Conservation (phyloP, 345 rosid species). For the Linum tenue region DNA sequence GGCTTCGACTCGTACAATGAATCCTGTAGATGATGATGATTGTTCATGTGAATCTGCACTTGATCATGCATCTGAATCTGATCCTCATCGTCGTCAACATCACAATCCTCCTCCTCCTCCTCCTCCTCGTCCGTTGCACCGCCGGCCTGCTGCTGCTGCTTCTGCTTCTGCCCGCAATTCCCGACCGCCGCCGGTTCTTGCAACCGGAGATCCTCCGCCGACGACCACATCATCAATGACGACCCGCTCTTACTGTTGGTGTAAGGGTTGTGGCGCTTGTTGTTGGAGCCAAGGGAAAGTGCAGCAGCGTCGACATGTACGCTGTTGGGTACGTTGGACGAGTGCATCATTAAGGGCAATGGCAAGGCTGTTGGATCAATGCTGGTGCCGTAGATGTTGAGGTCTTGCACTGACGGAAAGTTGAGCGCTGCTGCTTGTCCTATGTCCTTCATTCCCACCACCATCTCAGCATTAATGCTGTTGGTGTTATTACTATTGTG, state of each 20-base stretch:
- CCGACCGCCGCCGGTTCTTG: slow-evolving; percentile 31
- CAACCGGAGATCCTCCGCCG: slow-evolving; percentile 52
- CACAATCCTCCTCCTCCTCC: neutral
- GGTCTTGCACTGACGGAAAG: slow-evolving; percentile 89
- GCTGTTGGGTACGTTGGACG: slow-evolving; percentile 26
- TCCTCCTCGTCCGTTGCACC: neutral
- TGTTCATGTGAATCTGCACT: neutral
- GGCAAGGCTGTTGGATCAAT: slow-evolving; percentile 46
- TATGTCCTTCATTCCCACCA: slow-evolving; percentile 33
- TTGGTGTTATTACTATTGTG: neutral
- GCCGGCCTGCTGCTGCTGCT: neutral
- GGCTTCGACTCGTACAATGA: slow-evolving; percentile 39
- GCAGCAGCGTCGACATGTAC: slow-evolving; percentile 15
- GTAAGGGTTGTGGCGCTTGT: slow-evolving; percentile 56
- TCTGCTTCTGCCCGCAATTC: too few species aligned
- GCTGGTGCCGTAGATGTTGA: slow-evolving; percentile 62
- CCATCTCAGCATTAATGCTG: slow-evolving; percentile 6
- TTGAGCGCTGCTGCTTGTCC: slow-evolving; percentile 32
- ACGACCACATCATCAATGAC: slow-evolving; percentile 67
- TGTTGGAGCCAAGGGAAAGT: slow-evolving; percentile 37
- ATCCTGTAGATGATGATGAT: slow-evolving; percentile 16
- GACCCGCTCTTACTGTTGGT: slow-evolving; percentile 34
- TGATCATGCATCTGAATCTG: neutral
- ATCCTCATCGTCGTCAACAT: neutral
- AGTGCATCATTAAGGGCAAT: slow-evolving; percentile 42